Conservation (phyloP, 768 basidiomycete species). For the Tylopilus subfusipes region DNA sequence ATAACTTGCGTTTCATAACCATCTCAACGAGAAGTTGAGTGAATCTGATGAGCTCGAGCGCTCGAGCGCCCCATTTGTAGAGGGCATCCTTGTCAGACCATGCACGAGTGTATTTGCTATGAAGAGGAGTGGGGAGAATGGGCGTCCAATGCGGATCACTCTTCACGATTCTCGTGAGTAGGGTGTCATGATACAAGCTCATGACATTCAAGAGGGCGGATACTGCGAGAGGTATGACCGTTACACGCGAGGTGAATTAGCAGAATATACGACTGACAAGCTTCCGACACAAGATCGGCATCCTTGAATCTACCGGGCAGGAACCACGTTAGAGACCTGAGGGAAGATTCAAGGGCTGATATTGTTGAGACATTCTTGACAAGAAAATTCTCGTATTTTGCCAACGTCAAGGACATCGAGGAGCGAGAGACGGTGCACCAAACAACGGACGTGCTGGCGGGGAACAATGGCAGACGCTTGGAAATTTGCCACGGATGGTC, state of each 20-base stretch:
- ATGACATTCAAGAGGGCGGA: slow-evolving; percentile 83
- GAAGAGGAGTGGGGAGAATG: slow-evolving; percentile 70
- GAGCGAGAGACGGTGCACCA: not conserved
- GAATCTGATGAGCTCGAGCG: slow-evolving; percentile 74
- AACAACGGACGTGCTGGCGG: not conserved
- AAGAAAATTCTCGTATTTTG: slow-evolving; percentile 79
- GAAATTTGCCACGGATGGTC: slow-evolving; percentile 8
- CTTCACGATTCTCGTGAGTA: slow-evolving; percentile 68
- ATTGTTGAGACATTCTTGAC: slow-evolving; percentile 84
- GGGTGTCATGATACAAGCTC: slow-evolving; percentile 92
- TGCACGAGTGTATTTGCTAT: slow-evolving; percentile 86
- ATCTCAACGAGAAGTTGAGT: slow-evolving; percentile 88
- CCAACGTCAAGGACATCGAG: slow-evolving; percentile 58
- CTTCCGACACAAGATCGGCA: slow-evolving; percentile 93
- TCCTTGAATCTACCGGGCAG: slow-evolving; percentile 96
- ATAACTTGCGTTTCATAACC: slow-evolving; percentile 70
- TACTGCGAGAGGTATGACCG: slow-evolving; percentile 45
- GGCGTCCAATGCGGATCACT: slow-evolving; percentile 67
- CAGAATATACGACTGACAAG: slow-evolving; percentile 57
- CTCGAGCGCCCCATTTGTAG: slow-evolving; percentile 79
- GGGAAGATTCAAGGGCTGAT: slow-evolving; percentile 80
- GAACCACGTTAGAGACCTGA: slow-evolving; percentile 92
- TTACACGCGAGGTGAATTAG: slow-evolving; percentile 15
- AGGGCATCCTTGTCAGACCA: slow-evolving; percentile 67
- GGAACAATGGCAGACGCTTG: not conserved